These are phyloP conservation scores for Pyrenophora graminea DNA, from an alignment of 2,329 filamentous ascomycete genomes.

Conservation along the genomic window DNA sequence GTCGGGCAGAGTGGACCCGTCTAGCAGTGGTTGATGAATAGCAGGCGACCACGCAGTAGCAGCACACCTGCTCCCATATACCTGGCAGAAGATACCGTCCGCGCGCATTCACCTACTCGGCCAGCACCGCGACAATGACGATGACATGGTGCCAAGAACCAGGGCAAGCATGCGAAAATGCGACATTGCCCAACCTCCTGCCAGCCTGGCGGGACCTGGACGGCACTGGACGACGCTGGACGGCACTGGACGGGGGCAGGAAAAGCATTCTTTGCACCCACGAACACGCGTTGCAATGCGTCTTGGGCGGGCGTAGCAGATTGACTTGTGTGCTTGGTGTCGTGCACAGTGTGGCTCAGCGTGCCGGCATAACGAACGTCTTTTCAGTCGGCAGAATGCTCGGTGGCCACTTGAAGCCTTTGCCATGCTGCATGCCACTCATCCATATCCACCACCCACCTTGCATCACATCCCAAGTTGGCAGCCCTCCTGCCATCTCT, in stretches of 20 bases:
- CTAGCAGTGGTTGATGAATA: slow-evolving; percentile 32
- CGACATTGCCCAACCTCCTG: slow-evolving; percentile 32
- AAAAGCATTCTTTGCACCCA: slow-evolving; percentile 21
- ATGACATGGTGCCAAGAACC: slow-evolving; percentile 19
- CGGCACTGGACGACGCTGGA: no score
- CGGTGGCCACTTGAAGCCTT: background rate
- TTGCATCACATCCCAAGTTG: no score
- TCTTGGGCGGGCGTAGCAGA: slow-evolving; percentile 19
- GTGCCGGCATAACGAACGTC: slow-evolving; percentile 1
- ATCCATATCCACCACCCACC: no score
- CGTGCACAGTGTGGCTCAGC: slow-evolving; percentile 17
- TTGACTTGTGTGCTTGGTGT: background rate
- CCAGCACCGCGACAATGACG: slow-evolving; percentile 35
- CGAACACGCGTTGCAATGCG: slow-evolving; percentile 28
- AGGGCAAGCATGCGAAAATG: slow-evolving; percentile 16
- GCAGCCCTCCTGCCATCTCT: slow-evolving; percentile 8
- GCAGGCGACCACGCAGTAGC: slow-evolving; percentile 41
- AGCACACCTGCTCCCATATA: slow-evolving; percentile 62
- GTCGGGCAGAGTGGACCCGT: slow-evolving; percentile 30
- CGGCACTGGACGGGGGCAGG: background rate
- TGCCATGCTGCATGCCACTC: background rate
- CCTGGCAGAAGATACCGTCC: slow-evolving; percentile 65
- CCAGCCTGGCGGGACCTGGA: slow-evolving; percentile 10
- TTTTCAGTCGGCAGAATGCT: background rate
- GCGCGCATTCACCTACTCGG: slow-evolving; percentile 12